These are phyloP conservation scores for Globisporangium megalacanthum DNA, from an alignment of 352 stramenopile species.

Conservation along the genomic window DNA sequence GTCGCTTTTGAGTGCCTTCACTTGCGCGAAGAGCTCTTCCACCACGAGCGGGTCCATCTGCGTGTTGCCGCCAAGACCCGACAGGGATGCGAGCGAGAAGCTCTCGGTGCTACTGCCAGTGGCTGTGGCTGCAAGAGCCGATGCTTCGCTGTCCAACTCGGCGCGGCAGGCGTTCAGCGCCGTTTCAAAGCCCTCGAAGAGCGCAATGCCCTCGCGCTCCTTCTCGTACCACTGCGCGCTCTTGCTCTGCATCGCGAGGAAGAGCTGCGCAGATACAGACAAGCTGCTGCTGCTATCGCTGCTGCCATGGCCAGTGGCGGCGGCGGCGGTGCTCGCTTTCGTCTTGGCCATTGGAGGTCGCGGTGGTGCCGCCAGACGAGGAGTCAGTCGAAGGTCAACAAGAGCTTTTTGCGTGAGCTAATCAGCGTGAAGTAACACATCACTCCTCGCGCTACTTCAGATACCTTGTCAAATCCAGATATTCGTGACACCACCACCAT, in stretches of 20 bases:
- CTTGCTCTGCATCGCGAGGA: conserved; percentile 40
- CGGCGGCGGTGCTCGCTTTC: conserved; percentile 19
- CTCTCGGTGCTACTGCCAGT: too few species aligned
- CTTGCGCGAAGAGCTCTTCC: conserved; percentile 62
- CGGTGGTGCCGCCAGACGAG: conserved; percentile 5
- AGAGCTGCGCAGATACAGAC: conserved; percentile 17
- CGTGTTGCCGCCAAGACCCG: conserved; percentile 22
- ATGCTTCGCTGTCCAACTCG: background rate
- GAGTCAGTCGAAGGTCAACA: background rate
- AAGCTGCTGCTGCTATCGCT: conserved; percentile 4
- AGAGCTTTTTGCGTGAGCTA: too few species aligned
- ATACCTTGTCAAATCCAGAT: too few species aligned
- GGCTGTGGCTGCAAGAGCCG: background rate
- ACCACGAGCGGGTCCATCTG: conserved; percentile 63
- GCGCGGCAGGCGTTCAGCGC: conserved; percentile 41
- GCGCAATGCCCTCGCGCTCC: conserved; percentile 56
- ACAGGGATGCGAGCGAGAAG: conserved; percentile 15
- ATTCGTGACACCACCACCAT: conserved; percentile 6
- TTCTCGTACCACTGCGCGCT: conserved; percentile 45
- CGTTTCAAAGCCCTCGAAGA: conserved; percentile 67
- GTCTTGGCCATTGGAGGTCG: conserved; percentile 31
- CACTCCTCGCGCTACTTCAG: too few species aligned
- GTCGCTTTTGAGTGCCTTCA: conserved; percentile 34
- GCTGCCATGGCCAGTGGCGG: background rate
- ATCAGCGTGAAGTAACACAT: too few species aligned